phyloP scores from a whole-genome alignment of 306 rosid genomes.

The Styphnolobium japonicum region DNA sequence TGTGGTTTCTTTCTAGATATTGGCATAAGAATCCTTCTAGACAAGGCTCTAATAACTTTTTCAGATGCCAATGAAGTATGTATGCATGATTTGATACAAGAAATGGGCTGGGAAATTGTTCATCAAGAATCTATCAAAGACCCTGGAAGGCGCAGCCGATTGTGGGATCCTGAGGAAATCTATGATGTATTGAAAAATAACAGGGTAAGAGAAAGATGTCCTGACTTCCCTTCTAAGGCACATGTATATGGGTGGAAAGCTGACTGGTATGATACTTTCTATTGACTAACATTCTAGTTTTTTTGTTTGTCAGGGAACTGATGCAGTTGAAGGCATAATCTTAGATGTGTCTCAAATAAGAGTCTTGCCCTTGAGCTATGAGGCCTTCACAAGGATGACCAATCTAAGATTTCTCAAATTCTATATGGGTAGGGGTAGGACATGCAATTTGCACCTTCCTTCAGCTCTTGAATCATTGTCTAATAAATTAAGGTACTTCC shows the following conservation, averaged over 20 bases:
- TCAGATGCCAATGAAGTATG: neutral
- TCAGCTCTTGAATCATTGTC: constrained; percentile 6
- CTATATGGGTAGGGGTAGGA: neutral
- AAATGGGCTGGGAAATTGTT: constrained; percentile 29
- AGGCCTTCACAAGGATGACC: constrained; percentile 16
- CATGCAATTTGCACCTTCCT: constrained; percentile 7
- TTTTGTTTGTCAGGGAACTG: constrained; percentile 15
- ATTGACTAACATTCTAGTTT: neutral
- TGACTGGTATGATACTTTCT: neutral
- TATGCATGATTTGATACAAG: constrained; percentile 38
- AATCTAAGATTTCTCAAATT: constrained; percentile 18
- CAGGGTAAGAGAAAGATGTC: constrained; percentile 6
- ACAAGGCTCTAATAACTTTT: constrained; percentile 11
- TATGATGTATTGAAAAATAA: constrained; percentile 20
- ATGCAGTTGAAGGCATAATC: constrained; percentile 19
- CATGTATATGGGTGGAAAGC: neutral
- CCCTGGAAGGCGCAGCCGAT: constrained; percentile 17
- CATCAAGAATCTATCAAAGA: constrained; percentile 12
- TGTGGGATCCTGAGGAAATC: constrained; percentile 20
- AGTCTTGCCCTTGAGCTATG: neutral
- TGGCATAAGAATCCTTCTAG: neutral
- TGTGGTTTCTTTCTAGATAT: constrained; percentile 8
- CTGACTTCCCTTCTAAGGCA: neutral
- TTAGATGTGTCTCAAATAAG: constrained; percentile 6
- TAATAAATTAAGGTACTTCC: constrained; percentile 2